A percentile compares a stretch with the other conserved stretches of the same genome.
Evolutionary conservation across 2,329 filamentous ascomycete genomes (phyloP).

Genomic region (Aspergillus pseudotamarii): DNA sequence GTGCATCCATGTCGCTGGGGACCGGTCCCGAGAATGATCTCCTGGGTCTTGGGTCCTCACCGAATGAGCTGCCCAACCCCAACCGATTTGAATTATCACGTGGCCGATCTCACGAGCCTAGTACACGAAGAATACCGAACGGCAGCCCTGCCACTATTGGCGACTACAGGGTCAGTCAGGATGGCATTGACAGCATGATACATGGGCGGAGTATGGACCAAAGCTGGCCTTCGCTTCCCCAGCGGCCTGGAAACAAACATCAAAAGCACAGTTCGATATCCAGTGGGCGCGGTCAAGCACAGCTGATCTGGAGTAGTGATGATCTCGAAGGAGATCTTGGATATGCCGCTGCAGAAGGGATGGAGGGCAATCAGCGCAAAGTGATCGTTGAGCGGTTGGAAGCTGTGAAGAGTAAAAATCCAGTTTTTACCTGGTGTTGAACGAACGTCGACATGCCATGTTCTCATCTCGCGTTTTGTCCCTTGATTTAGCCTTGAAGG

Average conservation of each 20-base stretch:
- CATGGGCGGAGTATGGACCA: conserved; percentile 40
- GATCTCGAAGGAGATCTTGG: conserved; percentile 90
- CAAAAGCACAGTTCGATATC: conserved; percentile 46
- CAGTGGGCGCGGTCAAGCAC: conserved; percentile 34
- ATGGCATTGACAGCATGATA: conserved; percentile 33
- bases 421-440: conserved; percentile 97
- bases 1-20: conserved; percentile 64
- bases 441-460: conserved; percentile 5
- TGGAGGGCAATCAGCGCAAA: conserved; percentile 87
- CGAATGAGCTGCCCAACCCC: conserved; percentile 69
- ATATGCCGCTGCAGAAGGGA: conserved; percentile 89
- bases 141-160: conserved; percentile 40
- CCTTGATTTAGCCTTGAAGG: conserved; percentile 19
- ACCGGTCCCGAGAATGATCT: conserved; percentile 64
- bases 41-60: conserved; percentile 62
- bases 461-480: conserved; percentile 12
- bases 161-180: conserved; percentile 31
- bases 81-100: conserved; percentile 71
- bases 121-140: conserved; percentile 31
- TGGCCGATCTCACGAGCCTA: conserved; percentile 41
- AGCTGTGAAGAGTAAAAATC: conserved; percentile 91
- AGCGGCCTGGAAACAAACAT: conserved; percentile 34
- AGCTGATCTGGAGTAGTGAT: conserved; percentile 64
- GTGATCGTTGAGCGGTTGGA: conserved; percentile 97
- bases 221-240: conserved; percentile 40